phyloP scores from a whole-genome alignment of 75 land plant species.

The Sequoiadendron giganteum region DNA sequence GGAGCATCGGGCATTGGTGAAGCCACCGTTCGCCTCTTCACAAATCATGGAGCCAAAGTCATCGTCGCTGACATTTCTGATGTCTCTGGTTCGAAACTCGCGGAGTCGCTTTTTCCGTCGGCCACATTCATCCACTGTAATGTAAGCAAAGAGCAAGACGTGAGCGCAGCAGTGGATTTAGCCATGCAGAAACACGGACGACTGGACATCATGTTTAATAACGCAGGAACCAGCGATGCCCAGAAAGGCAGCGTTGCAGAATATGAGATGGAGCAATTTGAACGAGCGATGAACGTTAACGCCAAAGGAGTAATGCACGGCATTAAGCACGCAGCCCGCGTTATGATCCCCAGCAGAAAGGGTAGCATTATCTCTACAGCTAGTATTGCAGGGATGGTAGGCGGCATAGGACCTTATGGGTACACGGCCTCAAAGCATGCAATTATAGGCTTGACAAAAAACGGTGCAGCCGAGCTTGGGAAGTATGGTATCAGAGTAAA shows the following conservation, averaged over 20 bases:
- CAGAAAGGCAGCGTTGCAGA: conserved; percentile 24
- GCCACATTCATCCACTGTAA: conserved; percentile 42
- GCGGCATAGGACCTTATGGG: not conserved
- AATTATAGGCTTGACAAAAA: conserved; percentile 8
- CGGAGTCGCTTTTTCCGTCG: no score
- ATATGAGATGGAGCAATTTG: conserved; percentile 36
- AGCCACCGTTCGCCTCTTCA: conserved; percentile 19
- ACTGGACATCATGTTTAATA: conserved; percentile 81
- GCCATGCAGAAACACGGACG: conserved; percentile 45
- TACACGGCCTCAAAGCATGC: conserved; percentile 20
- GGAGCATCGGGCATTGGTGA: conserved; percentile 14
- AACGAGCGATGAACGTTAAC: conserved; percentile 45
- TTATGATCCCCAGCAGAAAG: no score
- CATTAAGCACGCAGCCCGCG: no score
- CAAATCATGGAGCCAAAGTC: conserved; percentile 20
- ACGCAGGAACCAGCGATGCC: conserved; percentile 62
- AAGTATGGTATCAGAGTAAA: conserved; percentile 17
- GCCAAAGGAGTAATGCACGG: conserved; percentile 31
- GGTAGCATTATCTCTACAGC: no score
- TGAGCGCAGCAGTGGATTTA: conserved; percentile 52
- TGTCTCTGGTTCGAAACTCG: no score
- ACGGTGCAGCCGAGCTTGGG: conserved; percentile 19
- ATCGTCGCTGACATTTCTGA: conserved; percentile 20
- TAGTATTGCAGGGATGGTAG: no score
- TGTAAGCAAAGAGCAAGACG: conserved; percentile 62